These are phyloP conservation scores for Sporormia fimetaria DNA, from an alignment of 495 filamentous ascomycete genomes.

Conservation along the genomic window DNA sequence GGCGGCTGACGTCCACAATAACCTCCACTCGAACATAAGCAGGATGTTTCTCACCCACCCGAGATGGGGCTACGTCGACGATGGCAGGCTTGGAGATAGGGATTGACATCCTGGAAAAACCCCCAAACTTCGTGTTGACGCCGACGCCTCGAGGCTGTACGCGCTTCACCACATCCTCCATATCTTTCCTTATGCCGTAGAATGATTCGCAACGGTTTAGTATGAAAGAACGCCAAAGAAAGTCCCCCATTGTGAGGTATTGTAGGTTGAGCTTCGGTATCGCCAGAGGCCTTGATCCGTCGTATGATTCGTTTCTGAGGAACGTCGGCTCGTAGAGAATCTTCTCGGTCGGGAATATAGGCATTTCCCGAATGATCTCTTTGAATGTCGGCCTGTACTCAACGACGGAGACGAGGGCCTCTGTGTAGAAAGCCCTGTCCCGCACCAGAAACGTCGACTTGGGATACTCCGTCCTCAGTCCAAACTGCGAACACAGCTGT, in stretches of 20 bases:
- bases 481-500: constrained; percentile 57
- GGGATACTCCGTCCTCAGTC: constrained; percentile 70
- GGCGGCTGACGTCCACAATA: constrained; percentile 68
- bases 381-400: constrained; percentile 77
- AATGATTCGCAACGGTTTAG: constrained; percentile 87
- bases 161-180: constrained; percentile 70
- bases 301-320: constrained; percentile 74
- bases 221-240: constrained; percentile 84
- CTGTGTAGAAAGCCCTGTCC: constrained; percentile 58
- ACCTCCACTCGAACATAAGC: constrained; percentile 80
- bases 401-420: constrained; percentile 64
- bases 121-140: constrained; percentile 57
- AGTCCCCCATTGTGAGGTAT: constrained; percentile 90
- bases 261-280: constrained; percentile 93
- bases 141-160: constrained; percentile 60
- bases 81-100: constrained; percentile 79
- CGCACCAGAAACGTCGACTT: constrained; percentile 48
- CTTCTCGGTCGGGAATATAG: constrained; percentile 67
- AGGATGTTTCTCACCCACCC: constrained; percentile 77
- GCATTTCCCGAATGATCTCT: constrained; percentile 58
- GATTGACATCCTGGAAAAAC: constrained; percentile 85
- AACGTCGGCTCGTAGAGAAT: constrained; percentile 78
- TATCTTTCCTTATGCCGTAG: constrained; percentile 83
- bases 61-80: constrained; percentile 70
- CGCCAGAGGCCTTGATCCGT: constrained; percentile 78